Evolutionary conservation across 2,329 filamentous ascomycete species (phyloP), one percentile per base, ranked within the genome.

Genomic region (Fusarium sp.): DNA sequence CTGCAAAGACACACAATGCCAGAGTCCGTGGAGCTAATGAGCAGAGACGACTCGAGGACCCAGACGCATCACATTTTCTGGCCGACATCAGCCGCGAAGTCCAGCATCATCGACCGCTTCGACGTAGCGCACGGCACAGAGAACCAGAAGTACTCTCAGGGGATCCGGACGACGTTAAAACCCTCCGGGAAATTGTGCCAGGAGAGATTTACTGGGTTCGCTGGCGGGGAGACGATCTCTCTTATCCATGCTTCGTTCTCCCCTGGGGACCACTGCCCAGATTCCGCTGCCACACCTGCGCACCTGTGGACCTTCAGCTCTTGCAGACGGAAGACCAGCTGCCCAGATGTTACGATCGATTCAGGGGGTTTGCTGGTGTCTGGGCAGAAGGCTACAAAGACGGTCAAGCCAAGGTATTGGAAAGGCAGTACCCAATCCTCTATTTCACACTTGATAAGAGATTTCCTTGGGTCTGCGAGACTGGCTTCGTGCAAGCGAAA

Each of bases 301-400:
- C 13, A 0, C 50, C 39, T 16, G 28, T 24, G 5, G 39, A 54
- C 3, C 28, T 39, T 8, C n/a, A 26, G 3, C 21, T 54, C 1
- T 16, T 54, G 28, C 10, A 9, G 16, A n/a, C 49, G 5, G 21
- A 24, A 10, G 13, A 33, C 3, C n/a, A 26, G 10, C 16, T 54
- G 2, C 50, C 50, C 8, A 5, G 21, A 2, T 54, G 50, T 4
- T 54, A 54, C 4, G 21, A 54, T 26, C 44, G 16, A 20, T 0
- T 0, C 11, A 8, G 20, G 12, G 21, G 49, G 2, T 9, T 53
- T 12, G 13, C 20, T 13, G 50, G 50, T 16, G 18, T 21, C 9
- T 54, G 50, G 50, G 38, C 50, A 24, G 21, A 26, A 15, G 50
- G 50, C 0, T 54, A 46, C 7, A 46, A 47, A 20, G 28, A 46